These are phyloP conservation scores for Coemansia reversa DNA, from an alignment of 192 early-diverging fungal species.

Conservation along the genomic window DNA sequence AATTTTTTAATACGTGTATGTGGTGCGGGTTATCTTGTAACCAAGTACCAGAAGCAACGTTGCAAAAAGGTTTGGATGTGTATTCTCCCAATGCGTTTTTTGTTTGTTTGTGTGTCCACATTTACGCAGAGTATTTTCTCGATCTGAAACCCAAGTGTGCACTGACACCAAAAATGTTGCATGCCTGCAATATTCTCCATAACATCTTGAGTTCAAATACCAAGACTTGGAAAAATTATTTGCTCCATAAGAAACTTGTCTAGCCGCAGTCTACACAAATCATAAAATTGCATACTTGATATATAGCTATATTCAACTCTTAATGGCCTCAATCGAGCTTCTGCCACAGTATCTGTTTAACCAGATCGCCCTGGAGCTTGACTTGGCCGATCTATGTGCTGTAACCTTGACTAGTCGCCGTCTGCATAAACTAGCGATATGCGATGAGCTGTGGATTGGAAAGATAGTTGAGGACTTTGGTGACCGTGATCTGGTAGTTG, in stretches of 20 bases:
- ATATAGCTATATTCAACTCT: neutral
- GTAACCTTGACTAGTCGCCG: slow-evolving; percentile 37
- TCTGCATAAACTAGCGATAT: slow-evolving; percentile 20
- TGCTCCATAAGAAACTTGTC: too few relatives aligned
- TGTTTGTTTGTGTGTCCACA: too few relatives aligned
- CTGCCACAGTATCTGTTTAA: slow-evolving; percentile 47
- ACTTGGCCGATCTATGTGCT: slow-evolving; percentile 21
- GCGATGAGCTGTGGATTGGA: slow-evolving; percentile 45
- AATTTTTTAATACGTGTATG: too few relatives aligned
- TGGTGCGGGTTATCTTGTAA: too few relatives aligned
- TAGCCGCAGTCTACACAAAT: too few relatives aligned
- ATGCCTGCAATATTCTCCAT: too few relatives aligned
- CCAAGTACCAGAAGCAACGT: neutral
- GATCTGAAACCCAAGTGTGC: too few relatives aligned
- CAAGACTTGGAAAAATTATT: too few relatives aligned
- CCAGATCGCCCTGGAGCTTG: slow-evolving; percentile 35
- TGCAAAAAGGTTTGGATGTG: neutral
- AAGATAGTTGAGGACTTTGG: slow-evolving; percentile 50
- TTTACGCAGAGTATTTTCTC: too few relatives aligned
- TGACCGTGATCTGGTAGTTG: slow-evolving; percentile 35
- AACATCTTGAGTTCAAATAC: too few relatives aligned
- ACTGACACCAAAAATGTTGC: too few relatives aligned
- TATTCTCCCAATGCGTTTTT: neutral
- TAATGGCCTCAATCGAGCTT: slow-evolving; percentile 25
- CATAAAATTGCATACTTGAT: neutral